Evolutionary conservation across 1,284 basidiomycete species (phyloP).

Genomic region (Dichomitus squalens): DNA sequence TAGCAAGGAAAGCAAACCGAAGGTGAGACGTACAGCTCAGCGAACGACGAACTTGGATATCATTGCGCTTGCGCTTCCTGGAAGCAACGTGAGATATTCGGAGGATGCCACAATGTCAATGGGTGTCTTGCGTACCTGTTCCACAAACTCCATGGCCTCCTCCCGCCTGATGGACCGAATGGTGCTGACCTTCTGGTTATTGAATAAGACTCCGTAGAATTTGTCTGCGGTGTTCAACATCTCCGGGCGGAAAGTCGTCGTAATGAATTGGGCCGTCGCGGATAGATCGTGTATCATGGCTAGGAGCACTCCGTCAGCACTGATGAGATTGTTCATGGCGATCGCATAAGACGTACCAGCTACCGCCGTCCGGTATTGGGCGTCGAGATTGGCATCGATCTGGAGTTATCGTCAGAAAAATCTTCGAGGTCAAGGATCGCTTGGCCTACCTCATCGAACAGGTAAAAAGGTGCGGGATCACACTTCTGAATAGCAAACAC

Average conservation of each 20-base stretch:
- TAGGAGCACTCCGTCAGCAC: constrained; percentile 30
- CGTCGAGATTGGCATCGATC: constrained; percentile 98
- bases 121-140: constrained; percentile 54
- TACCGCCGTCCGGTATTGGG: constrained; percentile 96
- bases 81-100: constrained; percentile 3
- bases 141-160: constrained; percentile 89
- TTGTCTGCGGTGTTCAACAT: constrained; percentile 95
- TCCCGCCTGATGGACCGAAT: constrained; percentile 82
- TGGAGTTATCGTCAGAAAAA: constrained; percentile 29
- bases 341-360: constrained; percentile 61
- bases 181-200: constrained; percentile 92
- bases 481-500: constrained; percentile 99
- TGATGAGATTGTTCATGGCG: neutral
- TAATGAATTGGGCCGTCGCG: constrained; percentile 93
- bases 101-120: neutral
- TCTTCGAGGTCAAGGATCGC: neutral
- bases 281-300: constrained; percentile 95
- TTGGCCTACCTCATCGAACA: constrained; percentile 89
- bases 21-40: neutral
- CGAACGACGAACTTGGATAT: constrained; percentile 11
- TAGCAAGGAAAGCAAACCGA: constrained; percentile 14
- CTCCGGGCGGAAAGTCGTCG: constrained; percentile 97
- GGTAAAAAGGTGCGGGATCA: constrained; percentile 98
- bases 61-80: constrained; percentile 61
- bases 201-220: constrained; percentile 99